Conservation (phyloP, 176 grass and related monocot species). For the maize (Zea mays) region DNA sequence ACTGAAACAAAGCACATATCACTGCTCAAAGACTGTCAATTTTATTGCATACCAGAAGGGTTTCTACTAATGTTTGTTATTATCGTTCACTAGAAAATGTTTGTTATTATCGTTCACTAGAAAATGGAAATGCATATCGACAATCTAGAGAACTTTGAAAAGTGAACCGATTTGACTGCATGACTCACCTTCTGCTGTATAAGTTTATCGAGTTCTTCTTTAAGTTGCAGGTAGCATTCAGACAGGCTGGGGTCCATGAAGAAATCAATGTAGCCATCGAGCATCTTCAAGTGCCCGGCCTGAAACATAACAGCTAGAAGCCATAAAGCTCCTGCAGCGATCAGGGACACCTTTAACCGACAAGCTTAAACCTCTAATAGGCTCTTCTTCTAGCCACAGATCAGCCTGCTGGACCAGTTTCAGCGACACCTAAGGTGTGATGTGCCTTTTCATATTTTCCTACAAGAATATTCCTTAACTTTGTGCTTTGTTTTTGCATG, state of each 20-base stretch:
- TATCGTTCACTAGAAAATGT: too few relatives aligned
- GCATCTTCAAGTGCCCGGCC: slow-evolving; percentile 94
- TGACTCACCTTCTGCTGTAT: slow-evolving; percentile 73
- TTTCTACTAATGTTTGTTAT: neutral
- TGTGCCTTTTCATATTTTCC: too few relatives aligned
- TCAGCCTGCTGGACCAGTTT: too few relatives aligned
- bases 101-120: too few relatives aligned
- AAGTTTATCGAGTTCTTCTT: slow-evolving; percentile 90
- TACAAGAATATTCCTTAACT: too few relatives aligned
- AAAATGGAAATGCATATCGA: slow-evolving; percentile 6
- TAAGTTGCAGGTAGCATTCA: slow-evolving; percentile 88
- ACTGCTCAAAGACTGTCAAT: neutral
- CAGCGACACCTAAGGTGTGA: too few relatives aligned
- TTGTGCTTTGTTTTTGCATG: too few relatives aligned
- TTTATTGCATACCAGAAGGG: neutral
- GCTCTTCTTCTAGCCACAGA: too few relatives aligned
- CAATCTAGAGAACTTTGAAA: neutral
- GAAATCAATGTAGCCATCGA: slow-evolving; percentile 92
- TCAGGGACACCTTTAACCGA: too few relatives aligned
- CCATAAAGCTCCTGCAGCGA: too few relatives aligned
- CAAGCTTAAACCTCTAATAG: too few relatives aligned
- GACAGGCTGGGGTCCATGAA: slow-evolving; percentile 94
- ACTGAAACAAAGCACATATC: neutral
- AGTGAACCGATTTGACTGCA: neutral
- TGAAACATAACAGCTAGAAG: slow-evolving; percentile 35